These are phyloP conservation scores for Aureobasidium sp. DNA, from an alignment of 2,329 filamentous ascomycete genomes.

Conservation along the genomic window DNA sequence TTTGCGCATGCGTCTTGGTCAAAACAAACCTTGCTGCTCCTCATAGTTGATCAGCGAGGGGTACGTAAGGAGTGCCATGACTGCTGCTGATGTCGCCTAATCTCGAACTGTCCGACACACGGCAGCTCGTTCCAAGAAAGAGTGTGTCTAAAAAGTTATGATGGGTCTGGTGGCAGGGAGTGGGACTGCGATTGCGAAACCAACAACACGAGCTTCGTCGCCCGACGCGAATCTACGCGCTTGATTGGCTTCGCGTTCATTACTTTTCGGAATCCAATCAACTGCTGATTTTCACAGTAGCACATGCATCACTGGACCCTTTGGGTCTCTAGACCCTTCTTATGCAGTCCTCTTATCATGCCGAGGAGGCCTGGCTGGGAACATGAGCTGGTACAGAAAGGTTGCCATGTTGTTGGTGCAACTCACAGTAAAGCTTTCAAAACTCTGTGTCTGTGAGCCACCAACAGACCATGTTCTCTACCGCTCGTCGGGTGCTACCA, in stretches of 20 bases:
- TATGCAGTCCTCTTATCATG: neutral
- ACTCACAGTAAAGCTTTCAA: neutral
- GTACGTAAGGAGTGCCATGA: constrained; percentile 82
- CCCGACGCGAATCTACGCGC: constrained; percentile 2
- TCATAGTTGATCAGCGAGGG: constrained; percentile 78
- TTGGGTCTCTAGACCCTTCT: neutral
- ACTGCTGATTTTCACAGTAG: too few species aligned
- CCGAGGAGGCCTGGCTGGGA: neutral
- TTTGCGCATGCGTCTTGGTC: constrained; percentile 18
- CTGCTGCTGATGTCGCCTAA: constrained; percentile 11
- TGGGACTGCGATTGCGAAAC: neutral
- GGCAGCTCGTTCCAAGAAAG: constrained; percentile 4
- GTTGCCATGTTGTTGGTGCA: neutral
- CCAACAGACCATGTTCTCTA: neutral
- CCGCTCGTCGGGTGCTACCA: neutral
- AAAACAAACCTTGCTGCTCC: constrained; percentile 66
- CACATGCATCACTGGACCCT: neutral
- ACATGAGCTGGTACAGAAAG: neutral
- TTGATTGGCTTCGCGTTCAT: neutral
- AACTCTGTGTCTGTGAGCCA: neutral
- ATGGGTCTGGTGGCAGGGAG: constrained; percentile 12
- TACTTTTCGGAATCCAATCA: neutral
- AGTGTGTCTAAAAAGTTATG: neutral
- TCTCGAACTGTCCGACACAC: constrained; percentile 1
- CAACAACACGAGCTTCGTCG: neutral